phyloP scores from a whole-genome alignment of 805 yeast genomes.

The Ogataea henricii region DNA sequence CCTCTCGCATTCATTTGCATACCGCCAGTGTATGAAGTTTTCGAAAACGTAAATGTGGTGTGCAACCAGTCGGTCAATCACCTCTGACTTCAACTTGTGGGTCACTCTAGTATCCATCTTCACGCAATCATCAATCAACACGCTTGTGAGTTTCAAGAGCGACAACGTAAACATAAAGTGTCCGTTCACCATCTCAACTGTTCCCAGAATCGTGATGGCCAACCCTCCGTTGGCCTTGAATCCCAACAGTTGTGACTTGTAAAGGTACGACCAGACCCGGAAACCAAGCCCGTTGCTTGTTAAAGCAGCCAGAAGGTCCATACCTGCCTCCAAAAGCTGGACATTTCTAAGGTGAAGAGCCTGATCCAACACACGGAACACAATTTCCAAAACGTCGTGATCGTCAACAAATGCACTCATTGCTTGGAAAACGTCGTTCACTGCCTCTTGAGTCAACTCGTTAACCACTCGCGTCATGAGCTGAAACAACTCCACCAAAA shows the following conservation, averaged over 20 bases:
- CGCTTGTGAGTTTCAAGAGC: conserved; percentile 54
- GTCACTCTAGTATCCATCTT: conserved; percentile 40
- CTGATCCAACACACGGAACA: conserved; percentile 68
- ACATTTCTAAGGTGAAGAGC: conserved; percentile 59
- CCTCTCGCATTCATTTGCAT: conserved; percentile 54
- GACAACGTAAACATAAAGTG: conserved; percentile 64
- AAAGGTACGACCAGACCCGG: conserved; percentile 78
- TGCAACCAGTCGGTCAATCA: conserved; percentile 53
- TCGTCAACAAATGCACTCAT: conserved; percentile 40
- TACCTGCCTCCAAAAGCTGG: conserved; percentile 44
- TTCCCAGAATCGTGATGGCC: conserved; percentile 61
- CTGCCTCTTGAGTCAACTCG: conserved; percentile 37
- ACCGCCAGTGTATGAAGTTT: conserved; percentile 71
- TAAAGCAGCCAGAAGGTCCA: conserved; percentile 52
- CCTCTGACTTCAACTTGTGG: conserved; percentile 48
- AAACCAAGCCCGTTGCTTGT: conserved; percentile 51
- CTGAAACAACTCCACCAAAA: conserved; percentile 51
- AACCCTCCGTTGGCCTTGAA: conserved; percentile 65
- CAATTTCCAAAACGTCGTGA: conserved; percentile 47
- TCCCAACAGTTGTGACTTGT: conserved; percentile 65
- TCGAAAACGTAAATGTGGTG: conserved; percentile 74
- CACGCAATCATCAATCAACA: conserved; percentile 54
- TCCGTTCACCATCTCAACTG: conserved; percentile 71
- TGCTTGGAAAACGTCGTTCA: conserved; percentile 30
- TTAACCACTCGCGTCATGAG: conserved; percentile 50